phyloP scores from a whole-genome alignment of 768 basidiomycete genomes.

The Crassisporium funariophilum region DNA sequence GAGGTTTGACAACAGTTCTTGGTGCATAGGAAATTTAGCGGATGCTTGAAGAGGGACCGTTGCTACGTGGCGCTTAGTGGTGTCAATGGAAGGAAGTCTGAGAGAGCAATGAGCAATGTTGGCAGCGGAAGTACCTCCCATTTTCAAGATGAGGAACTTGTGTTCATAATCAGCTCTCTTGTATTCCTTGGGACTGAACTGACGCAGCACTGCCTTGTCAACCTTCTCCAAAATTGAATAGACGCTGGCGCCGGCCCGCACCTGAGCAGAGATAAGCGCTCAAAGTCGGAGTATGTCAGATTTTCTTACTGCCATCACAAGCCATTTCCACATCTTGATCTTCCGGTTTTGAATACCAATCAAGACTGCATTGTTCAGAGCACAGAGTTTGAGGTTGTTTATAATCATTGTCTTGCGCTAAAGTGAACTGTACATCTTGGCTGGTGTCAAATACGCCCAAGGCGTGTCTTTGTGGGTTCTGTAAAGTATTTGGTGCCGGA shows the following conservation, averaged over 20 bases:
- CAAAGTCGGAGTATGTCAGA: conserved; percentile 12
- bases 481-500: conserved; percentile 6
- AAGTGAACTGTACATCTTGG: conserved; percentile 7
- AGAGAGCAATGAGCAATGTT: conserved; percentile 14
- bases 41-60: conserved; percentile 8
- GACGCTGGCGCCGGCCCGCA: conserved; percentile 8
- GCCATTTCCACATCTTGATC: conserved; percentile 13
- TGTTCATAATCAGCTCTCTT: conserved; percentile 10
- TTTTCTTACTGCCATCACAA: conserved; percentile 7
- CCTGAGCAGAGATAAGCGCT: conserved; percentile 7
- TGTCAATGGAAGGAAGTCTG: conserved; percentile 15
- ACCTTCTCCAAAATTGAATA: conserved; percentile 16
- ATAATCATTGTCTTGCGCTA: conserved; percentile 5
- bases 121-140: conserved; percentile 16
- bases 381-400: conserved; percentile 10
- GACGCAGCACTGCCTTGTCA: conserved; percentile 10
- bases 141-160: conserved; percentile 16
- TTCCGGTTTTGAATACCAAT: conserved; percentile 12
- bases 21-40: conserved; percentile 5
- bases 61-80: conserved; percentile 13
- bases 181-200: conserved; percentile 12
- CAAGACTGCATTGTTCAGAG: conserved; percentile 8
- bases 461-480: conserved; percentile 15
- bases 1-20: conserved; percentile 7
- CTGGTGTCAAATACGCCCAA: conserved; percentile 12